A percentile compares a stretch with the other conserved stretches of the same genome.
Conservation (phyloP, 2,329 filamentous ascomycete species). For the Fusarium heterosporum region DNA sequence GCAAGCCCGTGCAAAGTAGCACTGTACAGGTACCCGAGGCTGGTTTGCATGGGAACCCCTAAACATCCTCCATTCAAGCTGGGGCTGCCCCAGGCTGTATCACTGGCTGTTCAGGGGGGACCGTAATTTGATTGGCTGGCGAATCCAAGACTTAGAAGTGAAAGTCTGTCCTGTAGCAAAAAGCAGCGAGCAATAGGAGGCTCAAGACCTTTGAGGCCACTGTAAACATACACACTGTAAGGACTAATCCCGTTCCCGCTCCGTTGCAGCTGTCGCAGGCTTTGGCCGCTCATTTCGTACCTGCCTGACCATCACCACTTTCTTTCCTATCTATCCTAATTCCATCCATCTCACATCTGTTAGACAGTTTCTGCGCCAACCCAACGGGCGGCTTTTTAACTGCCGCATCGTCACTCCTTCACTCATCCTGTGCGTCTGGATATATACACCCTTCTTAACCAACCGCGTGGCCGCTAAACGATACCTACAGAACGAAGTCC, state of each 20-base stretch:
- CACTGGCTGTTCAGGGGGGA: constrained; percentile 4
- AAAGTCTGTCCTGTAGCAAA: constrained; percentile 20
- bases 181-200: constrained; percentile 31
- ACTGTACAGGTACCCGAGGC: constrained; percentile 25
- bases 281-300: constrained; percentile 34
- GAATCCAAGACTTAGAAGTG: constrained; percentile 23
- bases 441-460: constrained; percentile 11
- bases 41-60: constrained; percentile 40
- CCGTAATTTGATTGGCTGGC: constrained; percentile 35
- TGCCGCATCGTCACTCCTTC: constrained; percentile 39
- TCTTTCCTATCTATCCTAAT: constrained; percentile 14
- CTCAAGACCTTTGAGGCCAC: constrained; percentile 23
- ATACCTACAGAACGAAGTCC: constrained; percentile 24
- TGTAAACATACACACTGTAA: constrained; percentile 29
- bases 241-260: constrained; percentile 33
- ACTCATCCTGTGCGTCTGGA: constrained; percentile 25
- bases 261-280: constrained; percentile 35
- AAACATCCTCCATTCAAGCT: constrained; percentile 35
- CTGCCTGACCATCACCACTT: constrained; percentile 36
- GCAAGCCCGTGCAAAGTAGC: constrained; percentile 24
- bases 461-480: constrained; percentile 35
- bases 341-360: constrained; percentile 35
- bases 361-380: constrained; percentile 26
- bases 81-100: constrained; percentile 15
- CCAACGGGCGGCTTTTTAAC: constrained; percentile 35